Percentiles rank a stretch among this genome's conserved stretches.
Conservation (phyloP, 1,139 yeast species). For the Arxiozyma telluris region DNA sequence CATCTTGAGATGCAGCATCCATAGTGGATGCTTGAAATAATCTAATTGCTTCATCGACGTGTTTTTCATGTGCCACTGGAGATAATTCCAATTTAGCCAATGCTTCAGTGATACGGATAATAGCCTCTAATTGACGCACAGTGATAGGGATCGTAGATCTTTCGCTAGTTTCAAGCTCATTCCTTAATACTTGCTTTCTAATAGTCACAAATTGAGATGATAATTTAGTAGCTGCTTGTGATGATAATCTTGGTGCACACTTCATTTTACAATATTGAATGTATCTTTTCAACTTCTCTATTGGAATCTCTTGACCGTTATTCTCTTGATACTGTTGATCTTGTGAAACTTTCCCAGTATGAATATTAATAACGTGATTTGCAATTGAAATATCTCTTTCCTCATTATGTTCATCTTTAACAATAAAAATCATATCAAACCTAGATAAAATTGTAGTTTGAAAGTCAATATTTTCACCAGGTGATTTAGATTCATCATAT, state of each 20-base stretch:
- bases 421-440: conserved; percentile 96
- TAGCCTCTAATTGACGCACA: conserved; percentile 94
- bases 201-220: conserved; percentile 93
- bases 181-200: conserved; percentile 71
- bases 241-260: conserved; percentile 88
- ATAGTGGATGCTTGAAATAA: conserved; percentile 93
- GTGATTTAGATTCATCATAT: conserved; percentile 89
- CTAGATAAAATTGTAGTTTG: conserved; percentile 95
- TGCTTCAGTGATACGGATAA: conserved; percentile 90
- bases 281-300: conserved; percentile 84
- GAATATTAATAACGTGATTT: conserved; percentile 89
- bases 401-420: conserved; percentile 89
- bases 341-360: conserved; percentile 56
- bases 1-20: conserved; percentile 90
- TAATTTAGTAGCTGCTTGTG: conserved; percentile 83
- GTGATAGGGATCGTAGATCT: conserved; percentile 96
- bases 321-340: conserved; percentile 49
- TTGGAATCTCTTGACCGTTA: conserved; percentile 55
- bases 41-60: conserved; percentile 93
- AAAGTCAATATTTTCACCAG: conserved; percentile 96
- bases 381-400: conserved; percentile 84
- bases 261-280: conserved; percentile 80
- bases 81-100: conserved; percentile 76
- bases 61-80: conserved; percentile 79
- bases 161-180: conserved; percentile 75